Percentiles rank a stretch among this genome's conserved stretches.
phyloP scores from a whole-genome alignment of 1,284 basidiomycete genomes.

The Meira nashicola region DNA sequence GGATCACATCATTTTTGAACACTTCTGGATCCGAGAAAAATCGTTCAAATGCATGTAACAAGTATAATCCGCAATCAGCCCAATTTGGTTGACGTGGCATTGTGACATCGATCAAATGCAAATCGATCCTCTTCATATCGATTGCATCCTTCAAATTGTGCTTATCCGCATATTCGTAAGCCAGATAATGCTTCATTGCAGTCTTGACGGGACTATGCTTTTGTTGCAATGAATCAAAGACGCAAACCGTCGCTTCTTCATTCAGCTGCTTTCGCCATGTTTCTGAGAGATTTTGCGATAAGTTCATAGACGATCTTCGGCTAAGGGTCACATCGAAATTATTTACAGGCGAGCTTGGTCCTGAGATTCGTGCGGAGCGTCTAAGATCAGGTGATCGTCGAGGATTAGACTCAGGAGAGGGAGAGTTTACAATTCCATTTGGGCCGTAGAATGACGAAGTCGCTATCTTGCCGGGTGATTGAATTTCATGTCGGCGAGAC shows the following conservation, averaged over 20 bases:
- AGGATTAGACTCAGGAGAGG: neutral
- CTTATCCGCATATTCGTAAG: slow-evolving; percentile 75
- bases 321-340: neutral
- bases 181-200: slow-evolving; percentile 67
- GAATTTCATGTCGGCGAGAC: too few relatives aligned
- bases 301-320: neutral
- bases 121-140: neutral
- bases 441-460: too few relatives aligned
- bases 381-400: neutral
- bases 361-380: slow-evolving; percentile 7
- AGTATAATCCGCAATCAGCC: slow-evolving; percentile 69
- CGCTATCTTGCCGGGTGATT: too few relatives aligned
- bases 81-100: slow-evolving; percentile 71
- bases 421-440: neutral
- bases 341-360: slow-evolving; percentile 4
- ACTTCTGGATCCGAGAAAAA: slow-evolving; percentile 37
- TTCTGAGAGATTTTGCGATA: slow-evolving; percentile 3
- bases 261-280: slow-evolving; percentile 12
- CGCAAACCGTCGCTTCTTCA: slow-evolving; percentile 28
- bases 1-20: neutral
- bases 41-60: slow-evolving; percentile 46
- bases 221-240: slow-evolving; percentile 74
- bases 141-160: slow-evolving; percentile 53
- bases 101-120: slow-evolving; percentile 25
- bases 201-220: slow-evolving; percentile 65